These are phyloP conservation scores for Colletotrichum chrysophilum DNA, from an alignment of 2,329 filamentous ascomycete genomes.

Conservation along the genomic window DNA sequence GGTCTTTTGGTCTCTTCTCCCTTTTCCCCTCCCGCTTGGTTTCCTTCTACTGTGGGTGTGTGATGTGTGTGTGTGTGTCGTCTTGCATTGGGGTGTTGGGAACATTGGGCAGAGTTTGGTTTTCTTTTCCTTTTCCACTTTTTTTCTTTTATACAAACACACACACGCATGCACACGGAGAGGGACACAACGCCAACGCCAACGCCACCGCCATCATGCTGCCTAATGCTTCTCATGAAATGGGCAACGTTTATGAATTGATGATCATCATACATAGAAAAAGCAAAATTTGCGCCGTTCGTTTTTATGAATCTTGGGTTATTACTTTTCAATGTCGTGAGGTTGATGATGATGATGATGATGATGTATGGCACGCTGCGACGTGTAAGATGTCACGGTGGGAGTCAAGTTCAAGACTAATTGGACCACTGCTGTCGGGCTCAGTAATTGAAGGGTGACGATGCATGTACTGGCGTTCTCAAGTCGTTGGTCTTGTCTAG, in stretches of 20 bases:
- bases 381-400: background rate
- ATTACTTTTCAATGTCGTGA: background rate
- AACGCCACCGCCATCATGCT: background rate
- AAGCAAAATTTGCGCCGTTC: slow-evolving; percentile 1
- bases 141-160: background rate
- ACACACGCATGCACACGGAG: background rate
- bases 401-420: background rate
- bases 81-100: slow-evolving; percentile 6
- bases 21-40: background rate
- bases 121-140: background rate
- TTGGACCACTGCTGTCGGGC: background rate
- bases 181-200: background rate
- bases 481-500: background rate
- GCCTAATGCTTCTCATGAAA: slow-evolving; percentile 20
- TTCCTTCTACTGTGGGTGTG: background rate
- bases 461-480: background rate
- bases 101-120: background rate
- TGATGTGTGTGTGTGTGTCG: background rate
- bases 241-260: slow-evolving; percentile 20
- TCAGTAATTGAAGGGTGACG: rapidly evolving
- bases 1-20: background rate
- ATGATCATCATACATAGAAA: slow-evolving; percentile 20
- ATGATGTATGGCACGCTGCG: background rate
- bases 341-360: background rate
- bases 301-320: background rate